Base-by-base conservation (phyloP, 768 basidiomycete species). In the Gloeopeniophorella convolvens region DNA sequence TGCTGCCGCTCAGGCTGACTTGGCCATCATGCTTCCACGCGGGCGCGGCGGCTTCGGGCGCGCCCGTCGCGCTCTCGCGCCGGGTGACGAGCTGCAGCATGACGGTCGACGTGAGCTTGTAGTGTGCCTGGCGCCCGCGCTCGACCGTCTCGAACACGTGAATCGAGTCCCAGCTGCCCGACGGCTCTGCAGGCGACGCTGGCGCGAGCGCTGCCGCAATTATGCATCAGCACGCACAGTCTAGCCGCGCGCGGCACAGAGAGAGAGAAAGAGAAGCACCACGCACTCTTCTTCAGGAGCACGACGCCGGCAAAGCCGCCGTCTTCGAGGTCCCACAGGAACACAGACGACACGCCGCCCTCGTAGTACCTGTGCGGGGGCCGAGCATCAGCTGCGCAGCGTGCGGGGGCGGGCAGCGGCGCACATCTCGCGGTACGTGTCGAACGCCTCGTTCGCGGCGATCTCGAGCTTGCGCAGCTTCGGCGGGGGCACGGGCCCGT, bases 321-420 rank as follows among this genome's bases (percentile, higher is more conserved):
- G 60, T 98, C 94, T 50, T 97, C 95, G 23, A 93, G 75, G 64
- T 98, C 95, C 96, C 96, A 99, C 16, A 99, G 80, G 68, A 94
- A 99, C 13, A 96, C 95, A 20, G 89, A 92, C 23, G 92, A 96
- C 2, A 91, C 84, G 3, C 96, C 96, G n/a, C 95, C 95, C 68
- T 98, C 96, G 66, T 83, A 99, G 73, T 99, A 99, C 77, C 86
- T 89, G 57, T 6, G 9, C 0, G 30, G 39, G 27, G n/a, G 39
- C 15, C 9, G 13, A n/a, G 15, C 21, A 16, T 15, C 11, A 28
- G 23, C 13, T n/a, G 20, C 7, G 23, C 3, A 11, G 26, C 12
- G 27, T 23, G 32, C 12, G 42, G 26, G 36, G 44, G 28, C 27
- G 46, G 23, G 42, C 16, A 45, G 39, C 50, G 26, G 65, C 78